Base-by-base conservation (phyloP, 2,329 filamentous ascomycete genomes). In the Plenodomus lindquistii region DNA sequence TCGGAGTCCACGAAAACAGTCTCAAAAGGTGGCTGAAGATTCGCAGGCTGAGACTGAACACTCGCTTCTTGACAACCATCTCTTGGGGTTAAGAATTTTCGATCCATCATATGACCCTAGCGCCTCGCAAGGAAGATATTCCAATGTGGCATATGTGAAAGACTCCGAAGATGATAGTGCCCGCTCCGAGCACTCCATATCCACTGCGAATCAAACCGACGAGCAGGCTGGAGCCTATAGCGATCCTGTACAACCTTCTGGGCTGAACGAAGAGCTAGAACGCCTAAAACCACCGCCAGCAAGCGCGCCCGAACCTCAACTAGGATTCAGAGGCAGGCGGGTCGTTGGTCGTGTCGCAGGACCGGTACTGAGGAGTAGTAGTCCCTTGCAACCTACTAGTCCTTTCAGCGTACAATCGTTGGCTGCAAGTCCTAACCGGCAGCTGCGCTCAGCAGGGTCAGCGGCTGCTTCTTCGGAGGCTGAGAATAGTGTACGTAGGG, bases 91-190 rank as follows among this genome's bases (percentile, higher is more conserved):
- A 15, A 13, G 27, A 4, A 31, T 31, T 7, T 62, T 60, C 19
- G 49, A 52, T 22, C 50, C 59, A 4, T 65, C 65, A 11, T 65
- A 69, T 44, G 60, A 66, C 16, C 50, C 63, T 5, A 52, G 55
- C 15, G 49, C 43, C 9, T 62, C 57, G 2, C 59, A 60, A 42
- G 54, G 59, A 29, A 62, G 52, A 40, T 66, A 55, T 44, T 52
- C 62, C 9, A 55, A 67, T 21, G 54, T 64, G 11, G 48, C 46
- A 5, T 60, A 54, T 18, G 52, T 69, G n/a, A 67, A 65, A 40
- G 63, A 70, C 37, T 70, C 67, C 1, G 66, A 67, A 40, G 66
- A 71, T 31, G 60, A 55, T 34, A 69, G 55, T 21, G 24, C 60
- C n/a, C 57, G 54, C 18, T 66, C 69, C n/a, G 63, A 65, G 45